Base-by-base conservation (phyloP, 768 basidiomycete genomes). In the Boletus rubropictus region DNA sequence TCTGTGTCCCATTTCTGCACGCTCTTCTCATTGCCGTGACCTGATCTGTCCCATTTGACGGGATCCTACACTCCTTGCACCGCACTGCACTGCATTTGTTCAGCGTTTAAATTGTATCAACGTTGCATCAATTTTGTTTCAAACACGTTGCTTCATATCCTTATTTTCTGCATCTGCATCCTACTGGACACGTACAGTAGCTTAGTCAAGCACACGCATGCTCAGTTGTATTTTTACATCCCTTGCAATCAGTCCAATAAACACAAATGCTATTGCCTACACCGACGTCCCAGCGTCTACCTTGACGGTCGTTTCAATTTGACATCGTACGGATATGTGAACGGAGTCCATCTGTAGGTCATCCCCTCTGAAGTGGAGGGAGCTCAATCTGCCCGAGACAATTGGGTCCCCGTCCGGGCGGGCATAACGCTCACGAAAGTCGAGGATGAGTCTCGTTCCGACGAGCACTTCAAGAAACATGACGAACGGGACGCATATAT, bases 381-480 rank as follows among this genome's bases (percentile, higher is more conserved):
- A 48, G n/a, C 54, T 56, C 9, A 21, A 35, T 38, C 39, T 42
- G 15, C 38, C 44, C 5, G 52, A 51, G 20, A 49, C 28, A 17
- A 47, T 11, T 1, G 48, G 39, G 11, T 49, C 58, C 4, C 25
- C 17, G 10, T 58, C 56, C n/a, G 43, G 3, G 14, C 45, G 53
- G 20, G 54, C 29, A 24, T 55, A 65, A 14, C 65, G 65, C 44
- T 61, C 63, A 2, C 63, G 65, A 39, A 67, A 65, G 25, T 59
- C 53, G 42, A 65, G 59, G 29, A 65, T 63, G 29, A 65, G 61
- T 25, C 63, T 50, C 18, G 63, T 65, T 1, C 64, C 65, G 11
- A 65, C 49, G 27, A 67, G 28, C 18, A 59, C 52, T 32, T 67
- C 65, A 17, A 63, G 51, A 10, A 65, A 41, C 64, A 65, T 65